These are phyloP conservation scores for Boletus sp. DNA, from an alignment of 768 basidiomycete genomes.

Conservation along the genomic window DNA sequence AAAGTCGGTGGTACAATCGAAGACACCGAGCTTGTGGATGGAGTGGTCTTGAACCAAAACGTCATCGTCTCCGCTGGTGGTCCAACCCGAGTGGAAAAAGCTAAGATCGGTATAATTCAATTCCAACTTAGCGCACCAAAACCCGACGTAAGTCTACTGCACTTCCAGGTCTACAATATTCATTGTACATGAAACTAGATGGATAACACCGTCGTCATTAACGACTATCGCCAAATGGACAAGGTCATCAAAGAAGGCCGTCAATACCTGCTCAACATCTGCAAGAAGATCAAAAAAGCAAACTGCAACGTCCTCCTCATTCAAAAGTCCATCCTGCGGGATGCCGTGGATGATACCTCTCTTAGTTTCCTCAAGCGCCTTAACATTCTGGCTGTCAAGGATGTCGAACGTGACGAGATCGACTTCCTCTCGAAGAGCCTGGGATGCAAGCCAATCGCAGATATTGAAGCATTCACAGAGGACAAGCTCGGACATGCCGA, in stretches of 20 bases:
- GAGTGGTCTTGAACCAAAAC: constrained; percentile 96
- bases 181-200: constrained; percentile 53
- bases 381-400: constrained; percentile 94
- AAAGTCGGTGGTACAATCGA: constrained; percentile 99
- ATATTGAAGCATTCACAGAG: constrained; percentile 96
- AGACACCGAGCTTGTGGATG: constrained; percentile 95
- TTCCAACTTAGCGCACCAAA: constrained; percentile 98
- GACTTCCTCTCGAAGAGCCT: constrained; percentile 94
- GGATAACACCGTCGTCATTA: constrained; percentile 99
- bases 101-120: constrained; percentile 97
- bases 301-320: constrained; percentile 98
- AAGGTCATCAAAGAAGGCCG: constrained; percentile 99
- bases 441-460: constrained; percentile 94
- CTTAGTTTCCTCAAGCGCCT: constrained; percentile 97
- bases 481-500: constrained; percentile 98
- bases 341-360: constrained; percentile 97
- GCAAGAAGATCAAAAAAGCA: constrained; percentile 99
- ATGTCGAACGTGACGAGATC: constrained; percentile 98
- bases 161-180: neutral
- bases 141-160: constrained; percentile 71
- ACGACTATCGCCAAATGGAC: constrained; percentile 99
- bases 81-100: constrained; percentile 94
- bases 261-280: constrained; percentile 94
- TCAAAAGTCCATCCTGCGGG: constrained; percentile 98
- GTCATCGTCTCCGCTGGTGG: constrained; percentile 89